Evolutionary conservation across 192 early-diverging fungal genomes (phyloP).

Genomic region (Lunasporangiospora selenospora): DNA sequence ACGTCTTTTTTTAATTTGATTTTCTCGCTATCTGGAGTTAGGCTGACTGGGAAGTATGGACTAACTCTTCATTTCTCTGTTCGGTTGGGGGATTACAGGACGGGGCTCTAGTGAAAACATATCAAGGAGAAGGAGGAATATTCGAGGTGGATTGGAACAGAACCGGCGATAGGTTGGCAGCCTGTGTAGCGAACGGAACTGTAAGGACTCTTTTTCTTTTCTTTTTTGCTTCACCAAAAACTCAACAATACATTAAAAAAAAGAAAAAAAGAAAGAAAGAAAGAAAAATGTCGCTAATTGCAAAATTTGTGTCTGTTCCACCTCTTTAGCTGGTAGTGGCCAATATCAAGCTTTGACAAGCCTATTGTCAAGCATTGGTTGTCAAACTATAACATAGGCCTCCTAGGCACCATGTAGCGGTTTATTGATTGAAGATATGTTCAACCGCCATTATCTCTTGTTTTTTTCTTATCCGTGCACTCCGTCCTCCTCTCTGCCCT

Average conservation of each 20-base stretch:
- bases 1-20: neutral
- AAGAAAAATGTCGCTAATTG: neutral
- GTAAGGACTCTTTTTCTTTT: slow-evolving; percentile 12
- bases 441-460: too few relatives aligned
- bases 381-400: too few relatives aligned
- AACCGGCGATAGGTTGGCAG: slow-evolving; percentile 61
- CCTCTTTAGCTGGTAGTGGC: slow-evolving; percentile 30
- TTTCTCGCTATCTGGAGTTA: too few relatives aligned
- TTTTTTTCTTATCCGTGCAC: too few relatives aligned
- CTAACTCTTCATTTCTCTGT: too few relatives aligned
- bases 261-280: neutral
- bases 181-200: slow-evolving; percentile 62
- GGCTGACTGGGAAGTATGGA: too few relatives aligned
- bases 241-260: too few relatives aligned
- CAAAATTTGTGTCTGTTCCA: neutral
- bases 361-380: too few relatives aligned
- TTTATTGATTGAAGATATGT: too few relatives aligned
- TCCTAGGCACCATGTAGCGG: too few relatives aligned
- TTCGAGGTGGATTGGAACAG: slow-evolving; percentile 68
- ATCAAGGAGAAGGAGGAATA: slow-evolving; percentile 61
- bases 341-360: slow-evolving; percentile 40
- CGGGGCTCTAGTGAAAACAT: slow-evolving; percentile 59
- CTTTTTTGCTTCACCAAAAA: neutral
- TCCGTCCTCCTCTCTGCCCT: too few relatives aligned
- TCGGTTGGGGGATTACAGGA: too few relatives aligned